A percentile compares a stretch with the other conserved stretches of the same genome.
Conservation (phyloP, 2,329 filamentous ascomycete species). For the Trichoderma oligosporum region DNA sequence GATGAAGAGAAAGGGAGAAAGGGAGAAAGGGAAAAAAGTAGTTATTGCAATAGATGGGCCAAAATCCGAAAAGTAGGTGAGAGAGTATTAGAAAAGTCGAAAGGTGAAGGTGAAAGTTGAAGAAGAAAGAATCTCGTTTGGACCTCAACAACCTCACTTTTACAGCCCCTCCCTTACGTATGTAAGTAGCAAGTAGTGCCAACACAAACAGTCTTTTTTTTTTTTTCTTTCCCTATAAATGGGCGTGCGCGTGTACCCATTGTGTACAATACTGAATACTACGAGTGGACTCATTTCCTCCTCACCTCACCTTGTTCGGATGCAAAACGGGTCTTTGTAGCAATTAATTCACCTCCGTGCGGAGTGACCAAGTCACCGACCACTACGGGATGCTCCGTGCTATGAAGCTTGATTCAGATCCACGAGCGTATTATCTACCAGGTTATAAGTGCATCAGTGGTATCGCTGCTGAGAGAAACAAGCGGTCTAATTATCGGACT, state of each 20-base stretch:
- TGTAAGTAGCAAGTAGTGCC: neutral
- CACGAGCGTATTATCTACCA: too few relatives aligned
- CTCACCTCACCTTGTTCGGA: constrained; percentile 1
- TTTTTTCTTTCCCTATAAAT: neutral
- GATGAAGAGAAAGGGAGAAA: neutral
- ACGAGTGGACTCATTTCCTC: neutral
- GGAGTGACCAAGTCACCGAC: too few relatives aligned
- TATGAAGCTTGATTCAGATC: neutral
- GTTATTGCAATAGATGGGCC: neutral
- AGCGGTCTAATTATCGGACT: too few relatives aligned
- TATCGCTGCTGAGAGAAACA: too few relatives aligned
- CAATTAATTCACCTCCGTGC: neutral
- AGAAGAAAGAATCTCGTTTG: constrained; percentile 10
- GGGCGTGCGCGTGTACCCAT: constrained; percentile 1
- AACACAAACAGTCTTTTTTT: neutral
- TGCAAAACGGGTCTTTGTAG: neutral
- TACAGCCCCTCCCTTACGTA: neutral
- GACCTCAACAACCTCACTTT: neutral
- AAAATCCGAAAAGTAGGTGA: neutral
- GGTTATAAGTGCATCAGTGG: too few relatives aligned
- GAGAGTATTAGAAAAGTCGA: too few relatives aligned
- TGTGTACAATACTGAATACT: neutral
- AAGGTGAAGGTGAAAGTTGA: neutral
- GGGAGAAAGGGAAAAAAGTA: neutral
- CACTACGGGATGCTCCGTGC: too few relatives aligned